Evolutionary conservation across 257 asterid genomes (phyloP), one percentile per base, ranked within the genome.

Genomic region (Capsicum rhomboideum): DNA sequence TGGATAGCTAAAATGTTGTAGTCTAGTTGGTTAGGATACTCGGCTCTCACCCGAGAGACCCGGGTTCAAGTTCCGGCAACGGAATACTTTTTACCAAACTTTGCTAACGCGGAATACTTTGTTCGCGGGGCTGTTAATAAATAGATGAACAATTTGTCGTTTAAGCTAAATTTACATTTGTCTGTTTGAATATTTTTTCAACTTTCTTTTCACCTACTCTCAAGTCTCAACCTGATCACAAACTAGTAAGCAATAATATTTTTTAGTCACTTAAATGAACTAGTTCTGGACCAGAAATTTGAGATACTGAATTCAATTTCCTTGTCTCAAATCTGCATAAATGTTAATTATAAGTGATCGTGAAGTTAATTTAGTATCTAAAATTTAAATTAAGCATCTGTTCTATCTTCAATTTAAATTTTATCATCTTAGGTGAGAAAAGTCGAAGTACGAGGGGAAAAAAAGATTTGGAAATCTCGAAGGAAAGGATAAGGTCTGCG

Each of bases 11-110:
- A 1, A 93, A 95, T 97, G 93, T 95, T 93, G 97, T 95, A 92
- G 97, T 95, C 98, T 95, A 94, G 98, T 37, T n/a, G n/a, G n/a
- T n/a, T n/a, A n/a, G n/a, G n/a, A n/a, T n/a, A n/a, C n/a, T n/a
- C 94, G 96, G 95, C 96, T 93, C 98, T 94, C 98, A 94, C 98
- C 99, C 94, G 92, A 91, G 94, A 90, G 96, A 92, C 96, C 97
- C 92, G 97, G 94, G 97, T 95, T 92, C 95, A 69, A 91, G 91
- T 92, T 95, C 98, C 94, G 95, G 98, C 95, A 94, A 94, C 63
- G 28, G 46, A 77, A 77, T 8, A 8, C 0, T 0, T 4, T 16
- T 8, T 1, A 2, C 52, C 29, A 20, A 10, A 10, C 44, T 6
- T 40, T 40, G 44, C 44, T 40, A 40, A 40, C 44, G 44, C 44